Evolutionary conservation across 2,329 filamentous ascomycete genomes (phyloP).

Genomic region (Bipolaris zeicola): DNA sequence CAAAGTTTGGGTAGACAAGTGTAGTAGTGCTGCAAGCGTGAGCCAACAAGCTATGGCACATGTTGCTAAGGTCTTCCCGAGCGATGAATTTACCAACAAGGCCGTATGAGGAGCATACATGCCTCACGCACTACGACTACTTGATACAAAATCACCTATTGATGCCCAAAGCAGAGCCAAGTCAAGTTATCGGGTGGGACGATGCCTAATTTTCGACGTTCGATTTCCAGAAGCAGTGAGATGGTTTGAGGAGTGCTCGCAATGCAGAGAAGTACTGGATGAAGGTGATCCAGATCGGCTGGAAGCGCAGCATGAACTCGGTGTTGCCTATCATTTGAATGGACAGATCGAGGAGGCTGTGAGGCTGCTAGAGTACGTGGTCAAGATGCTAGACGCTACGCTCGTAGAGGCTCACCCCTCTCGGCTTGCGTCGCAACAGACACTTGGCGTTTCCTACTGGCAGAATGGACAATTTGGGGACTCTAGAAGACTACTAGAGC

Average conservation of each 20-base stretch:
- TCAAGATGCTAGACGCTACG: constrained; percentile 5
- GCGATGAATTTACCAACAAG: constrained; percentile 10
- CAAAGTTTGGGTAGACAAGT: constrained; percentile 1
- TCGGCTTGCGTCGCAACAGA: constrained; percentile 15
- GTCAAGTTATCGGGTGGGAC: background rate
- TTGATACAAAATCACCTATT: constrained; percentile 1
- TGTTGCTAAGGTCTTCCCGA: constrained; percentile 18
- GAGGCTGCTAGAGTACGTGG: constrained; percentile 14
- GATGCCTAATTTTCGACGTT: background rate
- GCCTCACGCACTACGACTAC: constrained; percentile 16
- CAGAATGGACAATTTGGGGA: constrained; percentile 6
- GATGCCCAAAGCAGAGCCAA: background rate
- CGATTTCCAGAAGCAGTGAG: background rate
- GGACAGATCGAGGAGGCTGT: background rate
- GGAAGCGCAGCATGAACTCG: constrained; percentile 10
- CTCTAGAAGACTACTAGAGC: constrained; percentile 13
- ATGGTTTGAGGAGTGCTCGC: constrained; percentile 1
- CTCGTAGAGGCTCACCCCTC: constrained; percentile 12
- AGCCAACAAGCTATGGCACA: background rate
- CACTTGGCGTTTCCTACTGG: background rate
- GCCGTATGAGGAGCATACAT: constrained; percentile 19
- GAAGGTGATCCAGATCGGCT: constrained; percentile 1
- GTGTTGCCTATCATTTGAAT: background rate
- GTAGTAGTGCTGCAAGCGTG: background rate
- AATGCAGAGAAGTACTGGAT: background rate